phyloP scores from a whole-genome alignment of 164 flowering plant genomes.

The Vitis riparia region DNA sequence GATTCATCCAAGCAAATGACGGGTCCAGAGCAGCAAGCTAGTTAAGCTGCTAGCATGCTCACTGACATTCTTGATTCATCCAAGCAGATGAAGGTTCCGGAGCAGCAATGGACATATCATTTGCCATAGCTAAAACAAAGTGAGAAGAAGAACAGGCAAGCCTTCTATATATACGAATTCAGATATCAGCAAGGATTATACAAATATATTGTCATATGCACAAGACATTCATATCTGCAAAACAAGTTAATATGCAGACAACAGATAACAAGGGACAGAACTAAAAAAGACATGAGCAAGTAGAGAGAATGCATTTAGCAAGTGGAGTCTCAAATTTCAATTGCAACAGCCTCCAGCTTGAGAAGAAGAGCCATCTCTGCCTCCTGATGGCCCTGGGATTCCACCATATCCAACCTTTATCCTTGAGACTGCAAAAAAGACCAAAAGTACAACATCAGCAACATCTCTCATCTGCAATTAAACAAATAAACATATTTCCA shows the following conservation, averaged over 20 bases:
- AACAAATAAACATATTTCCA: not conserved
- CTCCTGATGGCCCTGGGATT: constrained; percentile 80
- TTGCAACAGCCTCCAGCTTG: constrained; percentile 88
- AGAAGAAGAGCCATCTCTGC: constrained; percentile 72
- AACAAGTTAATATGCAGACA: not conserved
- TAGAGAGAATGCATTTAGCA: not conserved
- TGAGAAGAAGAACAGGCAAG: not conserved
- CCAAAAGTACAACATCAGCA: constrained; percentile 2
- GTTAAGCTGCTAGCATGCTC: too few species aligned
- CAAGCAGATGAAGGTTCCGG: too few species aligned
- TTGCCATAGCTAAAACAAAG: not conserved
- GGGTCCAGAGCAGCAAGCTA: too few species aligned
- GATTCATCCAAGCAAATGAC: too few species aligned
- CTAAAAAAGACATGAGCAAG: not conserved
- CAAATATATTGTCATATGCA: constrained; percentile 5
- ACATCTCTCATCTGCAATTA: not conserved
- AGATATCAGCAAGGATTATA: constrained; percentile 6
- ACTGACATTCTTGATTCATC: too few species aligned
- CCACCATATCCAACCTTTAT: constrained; percentile 93
- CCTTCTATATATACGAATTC: not conserved
- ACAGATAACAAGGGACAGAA: not conserved
- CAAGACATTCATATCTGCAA: not conserved
- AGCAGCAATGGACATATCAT: too few species aligned
- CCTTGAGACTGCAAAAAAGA: constrained; percentile 59
- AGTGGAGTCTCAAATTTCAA: constrained; percentile 28